Percentiles rank a stretch among this genome's conserved stretches.
phyloP scores from a whole-genome alignment of 805 yeast species.

The Cyberlindnera subsufficiens region DNA sequence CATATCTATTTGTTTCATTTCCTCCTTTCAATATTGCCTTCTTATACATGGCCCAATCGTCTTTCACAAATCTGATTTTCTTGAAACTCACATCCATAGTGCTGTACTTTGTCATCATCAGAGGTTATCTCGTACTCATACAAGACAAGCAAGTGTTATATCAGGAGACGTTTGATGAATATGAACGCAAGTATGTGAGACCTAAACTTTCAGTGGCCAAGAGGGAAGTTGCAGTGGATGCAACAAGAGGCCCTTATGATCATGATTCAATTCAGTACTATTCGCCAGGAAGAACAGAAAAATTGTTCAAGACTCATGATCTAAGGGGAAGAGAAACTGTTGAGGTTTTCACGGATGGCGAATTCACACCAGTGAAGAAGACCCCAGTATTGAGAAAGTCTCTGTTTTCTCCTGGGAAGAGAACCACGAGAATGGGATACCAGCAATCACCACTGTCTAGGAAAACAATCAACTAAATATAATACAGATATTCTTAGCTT shows the following conservation, averaged over 20 bases:
- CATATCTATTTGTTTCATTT: slow-evolving; percentile 44
- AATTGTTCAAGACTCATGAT: slow-evolving; percentile 48
- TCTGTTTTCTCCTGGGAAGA: slow-evolving; percentile 2
- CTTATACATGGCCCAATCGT: slow-evolving; percentile 32
- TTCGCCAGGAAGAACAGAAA: slow-evolving; percentile 28
- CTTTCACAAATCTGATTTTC: slow-evolving; percentile 31
- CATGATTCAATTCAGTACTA: slow-evolving; percentile 20
- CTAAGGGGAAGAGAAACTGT: slow-evolving; percentile 25
- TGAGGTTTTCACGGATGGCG: slow-evolving; percentile 26
- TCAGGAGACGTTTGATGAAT: slow-evolving; percentile 58
- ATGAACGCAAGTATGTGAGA: slow-evolving; percentile 53
- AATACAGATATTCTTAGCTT: background rate
- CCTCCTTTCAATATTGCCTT: slow-evolving; percentile 52
- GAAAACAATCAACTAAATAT: slow-evolving; percentile 1
- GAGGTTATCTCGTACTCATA: slow-evolving; percentile 40
- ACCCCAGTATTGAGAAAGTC: slow-evolving; percentile 11
- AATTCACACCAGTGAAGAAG: slow-evolving; percentile 24
- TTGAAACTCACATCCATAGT: slow-evolving; percentile 31
- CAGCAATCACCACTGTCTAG: slow-evolving; percentile 22
- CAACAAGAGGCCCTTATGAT: slow-evolving; percentile 34
- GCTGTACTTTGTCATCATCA: slow-evolving; percentile 34
- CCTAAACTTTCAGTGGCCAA: slow-evolving; percentile 47
- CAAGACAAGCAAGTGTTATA: slow-evolving; percentile 56
- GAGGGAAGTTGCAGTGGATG: slow-evolving; percentile 59
- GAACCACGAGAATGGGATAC: slow-evolving; percentile 2